These are phyloP conservation scores for Akebia trifoliata DNA, from an alignment of 164 flowering plant genomes.

Conservation along the genomic window DNA sequence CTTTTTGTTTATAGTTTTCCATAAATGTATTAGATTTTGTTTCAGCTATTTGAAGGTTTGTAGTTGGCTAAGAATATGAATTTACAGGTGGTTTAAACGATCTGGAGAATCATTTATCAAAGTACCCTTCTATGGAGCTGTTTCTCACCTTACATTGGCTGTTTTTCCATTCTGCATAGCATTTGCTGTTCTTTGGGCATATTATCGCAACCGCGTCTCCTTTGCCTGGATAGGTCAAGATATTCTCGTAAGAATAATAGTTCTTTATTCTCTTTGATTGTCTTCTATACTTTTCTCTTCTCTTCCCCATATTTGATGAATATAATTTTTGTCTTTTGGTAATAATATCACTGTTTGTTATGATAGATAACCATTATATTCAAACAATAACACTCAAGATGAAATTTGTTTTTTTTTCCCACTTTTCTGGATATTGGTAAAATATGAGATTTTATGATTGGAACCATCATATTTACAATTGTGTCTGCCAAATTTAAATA, in stretches of 20 bases:
- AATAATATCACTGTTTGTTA: no score
- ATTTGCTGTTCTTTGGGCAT: conserved; percentile 93
- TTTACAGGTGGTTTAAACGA: conserved; percentile 72
- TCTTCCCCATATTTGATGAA: no score
- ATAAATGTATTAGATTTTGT: not conserved
- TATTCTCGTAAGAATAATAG: conserved; percentile 70
- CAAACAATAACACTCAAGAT: no score
- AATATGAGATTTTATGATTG: no score
- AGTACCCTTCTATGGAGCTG: conserved; percentile 88
- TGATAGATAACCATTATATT: no score
- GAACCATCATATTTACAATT: no score
- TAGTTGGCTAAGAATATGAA: conserved; percentile 6
- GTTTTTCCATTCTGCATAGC: conserved; percentile 90
- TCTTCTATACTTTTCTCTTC: no score
- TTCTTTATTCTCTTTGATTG: conserved; percentile 2
- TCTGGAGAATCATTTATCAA: conserved; percentile 70
- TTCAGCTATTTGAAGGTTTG: not conserved
- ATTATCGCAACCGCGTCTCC: conserved; percentile 49
- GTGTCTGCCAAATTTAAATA: no score
- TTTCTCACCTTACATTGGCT: conserved; percentile 83
- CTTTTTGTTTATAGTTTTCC: no score
- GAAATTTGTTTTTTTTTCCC: no score
- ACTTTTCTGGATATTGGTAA: no score
- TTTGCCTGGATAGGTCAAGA: conserved; percentile 99
- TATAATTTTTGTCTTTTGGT: no score